Evolutionary conservation across 1,284 basidiomycete genomes (phyloP).

Genomic region (Puccinia polysora): DNA sequence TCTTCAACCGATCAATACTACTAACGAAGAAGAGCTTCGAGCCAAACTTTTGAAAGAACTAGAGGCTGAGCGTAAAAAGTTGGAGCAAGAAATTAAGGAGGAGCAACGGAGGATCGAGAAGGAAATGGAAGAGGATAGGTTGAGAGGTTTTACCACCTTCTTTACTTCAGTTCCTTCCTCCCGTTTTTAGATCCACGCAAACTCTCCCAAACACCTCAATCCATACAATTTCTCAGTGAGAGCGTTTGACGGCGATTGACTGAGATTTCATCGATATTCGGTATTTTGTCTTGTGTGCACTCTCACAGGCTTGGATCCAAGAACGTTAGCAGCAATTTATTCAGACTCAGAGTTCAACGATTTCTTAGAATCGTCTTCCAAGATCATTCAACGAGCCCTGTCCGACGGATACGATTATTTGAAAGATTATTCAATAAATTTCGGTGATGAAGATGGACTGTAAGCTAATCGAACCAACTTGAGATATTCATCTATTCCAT

Average conservation of each 20-base stretch:
- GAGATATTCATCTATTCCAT: slow-evolving; percentile 9
- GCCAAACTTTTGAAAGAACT: slow-evolving; percentile 61
- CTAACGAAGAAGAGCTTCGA: slow-evolving; percentile 68
- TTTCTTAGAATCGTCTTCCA: slow-evolving; percentile 90
- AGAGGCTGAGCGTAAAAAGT: slow-evolving; percentile 53
- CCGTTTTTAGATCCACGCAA: slow-evolving; percentile 8
- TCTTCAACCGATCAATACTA: slow-evolving; percentile 54
- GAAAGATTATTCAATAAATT: slow-evolving; percentile 82
- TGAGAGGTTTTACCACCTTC: slow-evolving; percentile 57
- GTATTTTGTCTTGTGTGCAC: no score
- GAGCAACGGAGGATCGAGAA: slow-evolving; percentile 65
- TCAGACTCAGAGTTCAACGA: slow-evolving; percentile 80
- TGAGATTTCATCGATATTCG: slow-evolving; percentile 18
- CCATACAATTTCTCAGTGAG: no score
- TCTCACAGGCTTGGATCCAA: slow-evolving; percentile 76
- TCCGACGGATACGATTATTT: slow-evolving; percentile 96
- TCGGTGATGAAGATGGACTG: slow-evolving; percentile 45
- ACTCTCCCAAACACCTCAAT: no score
- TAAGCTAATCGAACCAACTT: no score
- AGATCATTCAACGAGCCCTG: slow-evolving; percentile 90
- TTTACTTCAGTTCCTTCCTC: background rate
- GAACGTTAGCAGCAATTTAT: slow-evolving; percentile 74
- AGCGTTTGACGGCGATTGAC: background rate
- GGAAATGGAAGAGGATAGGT: slow-evolving; percentile 74
- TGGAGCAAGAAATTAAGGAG: slow-evolving; percentile 63